phyloP scores from a whole-genome alignment of 2,329 filamentous ascomycete genomes.

The Podosphaera xanthii region DNA sequence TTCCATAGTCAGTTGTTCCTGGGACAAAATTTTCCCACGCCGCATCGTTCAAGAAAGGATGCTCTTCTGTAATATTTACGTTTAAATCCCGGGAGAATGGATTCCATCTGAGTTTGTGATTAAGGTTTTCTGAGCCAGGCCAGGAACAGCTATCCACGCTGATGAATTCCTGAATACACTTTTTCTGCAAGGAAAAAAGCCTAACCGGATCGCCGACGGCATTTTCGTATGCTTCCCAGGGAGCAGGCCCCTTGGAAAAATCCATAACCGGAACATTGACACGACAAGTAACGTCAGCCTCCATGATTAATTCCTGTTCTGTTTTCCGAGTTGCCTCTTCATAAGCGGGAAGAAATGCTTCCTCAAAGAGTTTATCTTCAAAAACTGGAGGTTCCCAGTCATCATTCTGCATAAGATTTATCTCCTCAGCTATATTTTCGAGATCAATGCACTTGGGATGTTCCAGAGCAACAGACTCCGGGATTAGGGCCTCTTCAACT shows the following conservation, averaged over 20 bases:
- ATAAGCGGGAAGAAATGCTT: constrained; percentile 9
- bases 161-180: constrained; percentile 7
- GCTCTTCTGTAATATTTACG: constrained; percentile 18
- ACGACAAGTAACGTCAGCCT: constrained; percentile 19
- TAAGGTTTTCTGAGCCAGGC: constrained; percentile 18
- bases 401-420: constrained; percentile 4
- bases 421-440: constrained; percentile 10
- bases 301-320: constrained; percentile 15
- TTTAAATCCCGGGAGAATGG: constrained; percentile 20
- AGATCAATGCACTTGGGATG: constrained; percentile 11
- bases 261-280: constrained; percentile 26
- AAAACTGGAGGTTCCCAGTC: constrained; percentile 1
- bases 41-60: constrained; percentile 20
- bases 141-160: constrained; percentile 17
- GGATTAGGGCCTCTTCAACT: constrained; percentile 14
- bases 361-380: constrained; percentile 9
- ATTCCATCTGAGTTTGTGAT: constrained; percentile 22
- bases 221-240: constrained; percentile 21
- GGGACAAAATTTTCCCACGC: constrained; percentile 18
- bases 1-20: constrained; percentile 8
- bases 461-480: constrained; percentile 4
- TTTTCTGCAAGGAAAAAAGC: constrained; percentile 17
- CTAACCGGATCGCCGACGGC: constrained; percentile 2
- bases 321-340: constrained; percentile 6
- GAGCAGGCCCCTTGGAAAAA: constrained; percentile 19